phyloP scores from a whole-genome alignment of 1,284 basidiomycete species.

The Fomitopsis pinicola region DNA sequence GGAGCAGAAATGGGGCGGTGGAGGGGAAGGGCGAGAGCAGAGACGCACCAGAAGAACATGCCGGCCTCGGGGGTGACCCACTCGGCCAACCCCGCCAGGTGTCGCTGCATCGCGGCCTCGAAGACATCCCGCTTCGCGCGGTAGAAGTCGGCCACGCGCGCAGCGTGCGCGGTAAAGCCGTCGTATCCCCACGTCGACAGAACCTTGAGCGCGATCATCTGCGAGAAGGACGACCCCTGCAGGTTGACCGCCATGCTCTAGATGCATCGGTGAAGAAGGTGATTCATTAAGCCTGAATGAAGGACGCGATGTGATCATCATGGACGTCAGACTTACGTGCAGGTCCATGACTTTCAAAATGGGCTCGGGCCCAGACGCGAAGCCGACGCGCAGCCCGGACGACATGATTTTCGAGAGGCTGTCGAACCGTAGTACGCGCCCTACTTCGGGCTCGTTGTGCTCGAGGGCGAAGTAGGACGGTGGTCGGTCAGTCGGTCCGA shows the following conservation, averaged over 20 bases:
- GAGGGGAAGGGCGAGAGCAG: constrained; percentile 4
- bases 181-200: constrained; percentile 77
- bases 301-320: not conserved
- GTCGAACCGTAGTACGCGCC: constrained; percentile 82
- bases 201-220: constrained; percentile 70
- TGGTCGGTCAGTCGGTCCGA: constrained; percentile 55
- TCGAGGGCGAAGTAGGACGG: constrained; percentile 84
- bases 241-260: constrained; percentile 73
- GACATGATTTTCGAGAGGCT: constrained; percentile 87
- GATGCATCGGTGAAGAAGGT: constrained; percentile 2
- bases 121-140: constrained; percentile 76
- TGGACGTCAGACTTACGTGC: constrained; percentile 42
- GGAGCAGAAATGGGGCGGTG: constrained; percentile 7
- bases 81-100: constrained; percentile 74
- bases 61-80: constrained; percentile 88
- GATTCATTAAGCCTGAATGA: not conserved
- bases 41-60: constrained; percentile 83
- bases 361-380: constrained; percentile 73
- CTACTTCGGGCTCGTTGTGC: constrained; percentile 50
- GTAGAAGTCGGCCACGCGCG: constrained; percentile 77
- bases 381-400: constrained; percentile 80
- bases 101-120: constrained; percentile 67
- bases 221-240: constrained; percentile 76
- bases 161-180: constrained; percentile 74
- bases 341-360: constrained; percentile 76